Evolutionary conservation across 148 eudicot genomes (phyloP).

Genomic region (Vaccinium macrocarpon): DNA sequence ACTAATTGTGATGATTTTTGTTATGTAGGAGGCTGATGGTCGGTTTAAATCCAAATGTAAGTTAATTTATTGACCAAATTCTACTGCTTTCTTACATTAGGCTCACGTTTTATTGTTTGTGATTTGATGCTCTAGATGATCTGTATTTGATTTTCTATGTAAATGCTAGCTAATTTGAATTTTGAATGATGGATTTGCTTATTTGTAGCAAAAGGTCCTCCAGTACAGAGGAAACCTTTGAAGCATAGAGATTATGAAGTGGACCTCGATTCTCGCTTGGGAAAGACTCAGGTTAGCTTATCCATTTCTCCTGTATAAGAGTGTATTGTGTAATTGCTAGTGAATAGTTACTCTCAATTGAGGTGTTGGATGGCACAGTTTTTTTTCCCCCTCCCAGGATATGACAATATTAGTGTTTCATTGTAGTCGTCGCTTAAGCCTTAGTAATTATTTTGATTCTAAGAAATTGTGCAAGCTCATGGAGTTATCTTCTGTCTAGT

Average conservation of each 20-base stretch:
- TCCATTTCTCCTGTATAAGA: background rate
- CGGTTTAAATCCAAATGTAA: conserved; percentile 65
- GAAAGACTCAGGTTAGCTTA: conserved; percentile 87
- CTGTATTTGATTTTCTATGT: background rate
- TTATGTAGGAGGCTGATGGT: conserved; percentile 54
- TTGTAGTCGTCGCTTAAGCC: background rate
- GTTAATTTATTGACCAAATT: conserved; percentile 12
- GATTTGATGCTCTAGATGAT: background rate
- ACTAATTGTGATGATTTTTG: background rate
- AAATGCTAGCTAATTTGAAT: background rate
- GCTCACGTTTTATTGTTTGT: background rate
- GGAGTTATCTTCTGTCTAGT: background rate
- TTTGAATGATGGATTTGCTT: conserved; percentile 1
- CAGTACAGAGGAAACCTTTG: conserved; percentile 87
- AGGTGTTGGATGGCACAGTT: background rate
- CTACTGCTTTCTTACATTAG: background rate
- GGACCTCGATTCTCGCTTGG: conserved; percentile 97
- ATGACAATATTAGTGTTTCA: background rate
- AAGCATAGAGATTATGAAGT: conserved; percentile 98
- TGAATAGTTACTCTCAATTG: background rate
- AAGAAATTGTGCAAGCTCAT: background rate
- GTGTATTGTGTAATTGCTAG: background rate
- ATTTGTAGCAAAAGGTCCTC: conserved; percentile 86
- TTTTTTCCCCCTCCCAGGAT: too few species aligned
- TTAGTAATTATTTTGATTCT: background rate